phyloP scores from a whole-genome alignment of 1,139 yeast genomes.

The Yamadazyma dushanensis region DNA sequence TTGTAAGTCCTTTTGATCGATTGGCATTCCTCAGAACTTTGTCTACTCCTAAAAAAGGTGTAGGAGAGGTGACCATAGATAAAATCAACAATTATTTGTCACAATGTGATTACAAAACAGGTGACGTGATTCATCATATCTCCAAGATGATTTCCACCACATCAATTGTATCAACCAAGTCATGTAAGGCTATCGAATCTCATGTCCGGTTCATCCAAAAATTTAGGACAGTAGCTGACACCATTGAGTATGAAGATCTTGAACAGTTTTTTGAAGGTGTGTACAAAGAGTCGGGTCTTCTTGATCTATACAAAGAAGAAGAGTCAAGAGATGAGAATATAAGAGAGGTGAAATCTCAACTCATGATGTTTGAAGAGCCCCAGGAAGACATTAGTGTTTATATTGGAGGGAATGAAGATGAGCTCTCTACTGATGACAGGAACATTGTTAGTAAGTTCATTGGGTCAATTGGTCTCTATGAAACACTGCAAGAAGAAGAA shows the following conservation, averaged over 20 bases:
- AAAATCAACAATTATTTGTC: slow-evolving; percentile 21
- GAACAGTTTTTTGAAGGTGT: slow-evolving; percentile 26
- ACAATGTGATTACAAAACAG: slow-evolving; percentile 4
- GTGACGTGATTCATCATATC: slow-evolving; percentile 3
- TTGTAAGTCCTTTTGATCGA: slow-evolving; percentile 58
- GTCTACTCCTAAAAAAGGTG: slow-evolving; percentile 62
- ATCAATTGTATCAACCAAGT: slow-evolving; percentile 8
- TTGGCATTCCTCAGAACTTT: slow-evolving; percentile 60
- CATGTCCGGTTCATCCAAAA: slow-evolving; percentile 33
- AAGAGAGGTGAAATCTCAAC: slow-evolving; percentile 42
- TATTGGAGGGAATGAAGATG: slow-evolving; percentile 22
- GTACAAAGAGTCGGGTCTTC: slow-evolving; percentile 30
- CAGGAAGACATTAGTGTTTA: slow-evolving; percentile 42
- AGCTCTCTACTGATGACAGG: slow-evolving; percentile 20
- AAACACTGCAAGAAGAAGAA: slow-evolving; percentile 19
- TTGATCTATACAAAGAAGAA: slow-evolving; percentile 28
- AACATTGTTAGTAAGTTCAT: slow-evolving; percentile 53
- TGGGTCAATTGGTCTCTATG: slow-evolving; percentile 62
- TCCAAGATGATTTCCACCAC: not conserved
- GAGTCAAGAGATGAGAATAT: slow-evolving; percentile 35
- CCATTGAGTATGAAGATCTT: slow-evolving; percentile 7
- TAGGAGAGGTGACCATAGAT: slow-evolving; percentile 62
- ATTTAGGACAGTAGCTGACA: slow-evolving; percentile 21
- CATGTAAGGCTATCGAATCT: not conserved
- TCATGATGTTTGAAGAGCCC: slow-evolving; percentile 48